Base-by-base conservation (phyloP, 2,329 filamentous ascomycete species). In the Alternaria ventricosa region DNA sequence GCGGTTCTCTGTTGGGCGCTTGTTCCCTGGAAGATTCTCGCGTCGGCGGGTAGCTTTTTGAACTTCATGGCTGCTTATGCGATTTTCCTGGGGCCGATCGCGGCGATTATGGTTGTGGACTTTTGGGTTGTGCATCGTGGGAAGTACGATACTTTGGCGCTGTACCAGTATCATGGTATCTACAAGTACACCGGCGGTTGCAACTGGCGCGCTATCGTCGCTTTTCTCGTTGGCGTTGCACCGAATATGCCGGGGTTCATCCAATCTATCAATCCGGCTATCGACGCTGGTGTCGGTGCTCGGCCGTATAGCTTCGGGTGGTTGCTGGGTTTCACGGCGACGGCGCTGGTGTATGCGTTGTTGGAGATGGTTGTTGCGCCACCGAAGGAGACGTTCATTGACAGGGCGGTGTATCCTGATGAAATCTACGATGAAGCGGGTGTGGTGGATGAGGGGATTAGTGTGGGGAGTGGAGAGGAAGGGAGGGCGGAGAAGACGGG, bases 41-140 rank as follows among this genome's bases (percentile, higher is more conserved):
- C 73, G 30, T 79, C 76, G 36, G 82, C 82, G 4, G 73, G 76
- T 11, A 78, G 70, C 13, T 83, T 84, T 50, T 69, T 84, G 4
- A 84, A 86, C 46, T 92, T 92, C 78, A 90, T 92, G 85, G 83
- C 85, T 46, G 89, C 88, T 0, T 89, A 90, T 74, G 85, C 86
- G 1, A 84, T 91, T 43, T 91, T 92, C 78, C 80, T 91, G 0
- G 88, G 87, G 0, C 88, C 89, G 0, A 88, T 91, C 61, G 87
- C 87, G 0, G 84, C 85, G 1, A 87, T 90, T 66, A 85, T 90
- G 79, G 80, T 84, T 0, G 83, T 83, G 12, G 88, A 90, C 67
- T 90, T 86, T 71, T 90, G 87, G 86, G 71, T 88, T 46, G 76
- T 90, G 8, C 85, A 86, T 57, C 60, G 61, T 3, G 69, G 77